Evolutionary conservation across 768 basidiomycete species (phyloP), one percentile per base, ranked within the genome.

Genomic region (Asterophora parasitica): DNA sequence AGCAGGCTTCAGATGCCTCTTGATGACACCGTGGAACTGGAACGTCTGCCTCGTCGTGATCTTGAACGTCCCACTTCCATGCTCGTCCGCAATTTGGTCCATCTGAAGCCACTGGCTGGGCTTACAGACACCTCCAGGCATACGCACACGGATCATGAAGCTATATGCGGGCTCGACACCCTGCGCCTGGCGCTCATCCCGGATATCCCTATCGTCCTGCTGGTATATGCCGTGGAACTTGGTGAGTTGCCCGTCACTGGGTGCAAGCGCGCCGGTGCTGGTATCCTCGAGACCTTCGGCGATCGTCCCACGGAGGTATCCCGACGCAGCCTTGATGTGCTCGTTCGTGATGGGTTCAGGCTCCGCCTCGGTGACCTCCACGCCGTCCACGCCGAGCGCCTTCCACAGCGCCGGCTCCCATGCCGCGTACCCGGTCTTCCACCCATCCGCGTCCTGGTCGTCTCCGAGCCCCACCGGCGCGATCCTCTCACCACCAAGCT

Each of bases 21-120:
- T 99, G 73, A 99, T 92, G 58, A 99, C 90, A 47, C 96, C 96
- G 66, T 99, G 96, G 78, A 96, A 98, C 69, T 99, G 96, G 85
- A 98, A 99, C 8, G 96, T 99, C 65, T 92, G 83, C 52, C 96
- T 78, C 28, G 96, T 99, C 39, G 96, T 99, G 55, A 99, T 84
- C 75, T 99, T 99, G 72, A 98, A 88, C 4, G 94, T 92, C 38
- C 88, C 83, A 51, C 82, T 88, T 5, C 92, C 96, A 65, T 93
- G 91, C 65, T 92, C 90, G 63, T 98, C 96, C 45, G 96, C 82
- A 57, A 99, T 97, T 58, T 86, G 85, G 69, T 97, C 92, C 83
- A 99, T 92, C 56, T 85, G 80, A 42, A 94, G 71, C 96, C 96
- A 98, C 69, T 99, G 96, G 31, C 80, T 70, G 3, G 95, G 86